Conservation (phyloP, 2,329 filamentous ascomycete genomes). For the Sporothrix mexicana region DNA sequence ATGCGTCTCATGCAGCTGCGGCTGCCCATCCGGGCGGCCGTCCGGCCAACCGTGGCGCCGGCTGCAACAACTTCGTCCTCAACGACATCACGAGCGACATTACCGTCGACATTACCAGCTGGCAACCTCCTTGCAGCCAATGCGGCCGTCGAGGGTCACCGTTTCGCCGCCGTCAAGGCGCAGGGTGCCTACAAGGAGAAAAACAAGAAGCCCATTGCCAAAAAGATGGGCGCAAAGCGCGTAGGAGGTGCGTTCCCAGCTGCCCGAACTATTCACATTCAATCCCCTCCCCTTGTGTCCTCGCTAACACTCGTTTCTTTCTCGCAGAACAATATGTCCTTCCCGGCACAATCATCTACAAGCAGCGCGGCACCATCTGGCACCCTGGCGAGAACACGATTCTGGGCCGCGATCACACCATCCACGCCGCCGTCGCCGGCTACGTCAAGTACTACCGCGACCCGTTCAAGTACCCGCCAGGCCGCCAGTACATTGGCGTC, state of each 20-base stretch:
- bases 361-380: slow-evolving; percentile 93
- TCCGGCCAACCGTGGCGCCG: slow-evolving; percentile 20
- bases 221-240: slow-evolving; percentile 94
- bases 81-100: neutral
- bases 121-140: slow-evolving; percentile 43
- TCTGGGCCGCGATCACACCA: slow-evolving; percentile 95
- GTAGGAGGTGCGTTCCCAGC: slow-evolving; percentile 70
- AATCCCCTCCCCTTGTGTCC: neutral
- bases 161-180: slow-evolving; percentile 65
- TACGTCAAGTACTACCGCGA: slow-evolving; percentile 98
- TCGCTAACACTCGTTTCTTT: neutral
- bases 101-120: slow-evolving; percentile 21
- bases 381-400: slow-evolving; percentile 93
- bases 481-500: slow-evolving; percentile 90
- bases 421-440: slow-evolving; percentile 81
- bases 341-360: slow-evolving; percentile 97
- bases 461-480: slow-evolving; percentile 75
- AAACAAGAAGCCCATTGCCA: slow-evolving; percentile 66
- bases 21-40: slow-evolving; percentile 54
- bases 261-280: neutral
- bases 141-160: slow-evolving; percentile 55
- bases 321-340: slow-evolving; percentile 83
- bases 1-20: slow-evolving; percentile 57
- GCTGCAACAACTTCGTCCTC: neutral
- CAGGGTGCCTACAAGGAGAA: slow-evolving; percentile 72